Conservation (phyloP, 2,329 filamentous ascomycete species). For the Fusarium albidum region DNA sequence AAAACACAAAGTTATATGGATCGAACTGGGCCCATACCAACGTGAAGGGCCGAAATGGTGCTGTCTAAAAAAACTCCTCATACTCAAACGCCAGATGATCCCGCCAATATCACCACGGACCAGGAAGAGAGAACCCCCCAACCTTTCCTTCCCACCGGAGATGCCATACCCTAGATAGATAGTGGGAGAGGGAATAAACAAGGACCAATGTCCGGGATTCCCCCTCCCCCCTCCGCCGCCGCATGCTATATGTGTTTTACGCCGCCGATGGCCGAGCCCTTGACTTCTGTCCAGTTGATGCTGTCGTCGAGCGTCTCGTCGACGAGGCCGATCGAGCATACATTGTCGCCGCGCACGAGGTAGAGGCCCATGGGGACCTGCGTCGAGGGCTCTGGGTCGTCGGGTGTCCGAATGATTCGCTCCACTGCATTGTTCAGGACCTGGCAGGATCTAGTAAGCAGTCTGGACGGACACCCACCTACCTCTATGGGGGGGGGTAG, state of each 20-base stretch:
- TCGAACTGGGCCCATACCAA: slow-evolving; percentile 26
- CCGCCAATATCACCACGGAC: slow-evolving; percentile 26
- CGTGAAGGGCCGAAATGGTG: slow-evolving; percentile 34
- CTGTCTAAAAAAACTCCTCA: slow-evolving; percentile 41
- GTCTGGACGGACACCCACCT: neutral
- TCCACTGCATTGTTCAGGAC: slow-evolving; percentile 86
- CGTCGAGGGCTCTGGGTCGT: slow-evolving; percentile 82
- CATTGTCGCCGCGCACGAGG: slow-evolving; percentile 92
- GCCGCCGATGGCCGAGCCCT: slow-evolving; percentile 81
- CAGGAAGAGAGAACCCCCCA: slow-evolving; percentile 5
- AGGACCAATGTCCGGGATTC: neutral
- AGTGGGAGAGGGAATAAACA: slow-evolving; percentile 19
- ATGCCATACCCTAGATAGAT: slow-evolving; percentile 34
- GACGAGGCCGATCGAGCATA: slow-evolving; percentile 87
- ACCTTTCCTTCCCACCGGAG: slow-evolving; percentile 19
- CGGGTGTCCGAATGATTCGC: slow-evolving; percentile 85
- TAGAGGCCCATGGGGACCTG: slow-evolving; percentile 88
- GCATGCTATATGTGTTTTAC: slow-evolving; percentile 74
- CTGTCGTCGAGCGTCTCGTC: slow-evolving; percentile 88
- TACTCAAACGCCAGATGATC: slow-evolving; percentile 39
- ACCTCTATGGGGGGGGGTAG: neutral
- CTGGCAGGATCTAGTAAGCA: slow-evolving; percentile 47
- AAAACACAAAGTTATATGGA: slow-evolving; percentile 17
- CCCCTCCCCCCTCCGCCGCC: slow-evolving; percentile 6
- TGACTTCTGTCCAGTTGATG: slow-evolving; percentile 93